Evolutionary conservation across 805 yeast genomes (phyloP).

Genomic region (Candida tibetensis): DNA sequence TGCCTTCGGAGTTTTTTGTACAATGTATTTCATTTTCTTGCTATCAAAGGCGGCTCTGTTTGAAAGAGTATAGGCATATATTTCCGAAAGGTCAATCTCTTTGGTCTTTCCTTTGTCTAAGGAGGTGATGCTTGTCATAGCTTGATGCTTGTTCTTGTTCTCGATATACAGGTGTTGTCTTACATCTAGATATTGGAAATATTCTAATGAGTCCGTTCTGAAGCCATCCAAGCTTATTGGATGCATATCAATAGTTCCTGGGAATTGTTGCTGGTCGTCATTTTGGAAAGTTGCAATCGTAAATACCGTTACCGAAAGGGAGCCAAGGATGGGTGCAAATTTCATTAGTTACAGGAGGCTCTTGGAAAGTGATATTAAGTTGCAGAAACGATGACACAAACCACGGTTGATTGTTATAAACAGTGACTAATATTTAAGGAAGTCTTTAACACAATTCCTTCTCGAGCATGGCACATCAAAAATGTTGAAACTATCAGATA

Average conservation of each 20-base stretch:
- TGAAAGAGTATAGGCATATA: background rate
- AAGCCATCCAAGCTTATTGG: background rate
- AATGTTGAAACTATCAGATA: no score
- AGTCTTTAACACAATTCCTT: no score
- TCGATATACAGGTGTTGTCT: no score
- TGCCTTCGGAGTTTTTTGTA: conserved; percentile 9
- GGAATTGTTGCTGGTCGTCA: background rate
- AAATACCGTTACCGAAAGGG: no score
- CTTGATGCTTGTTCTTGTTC: no score
- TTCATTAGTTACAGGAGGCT: background rate
- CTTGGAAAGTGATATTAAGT: background rate
- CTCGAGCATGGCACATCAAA: no score
- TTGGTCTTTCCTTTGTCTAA: no score
- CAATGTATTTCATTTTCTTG: conserved; percentile 10
- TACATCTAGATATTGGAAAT: no score
- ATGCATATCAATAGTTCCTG: background rate
- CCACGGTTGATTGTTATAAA: no score
- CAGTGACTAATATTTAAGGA: no score
- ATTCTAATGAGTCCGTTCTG: background rate
- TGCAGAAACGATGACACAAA: no score
- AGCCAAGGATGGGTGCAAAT: conserved; percentile 1
- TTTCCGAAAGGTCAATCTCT: background rate
- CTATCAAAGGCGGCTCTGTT: conserved; percentile 11
- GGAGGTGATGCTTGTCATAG: no score
- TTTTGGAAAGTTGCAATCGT: background rate